These are phyloP conservation scores for Cyclotella baltica DNA, from an alignment of 108 stramenopile species.

Conservation along the genomic window DNA sequence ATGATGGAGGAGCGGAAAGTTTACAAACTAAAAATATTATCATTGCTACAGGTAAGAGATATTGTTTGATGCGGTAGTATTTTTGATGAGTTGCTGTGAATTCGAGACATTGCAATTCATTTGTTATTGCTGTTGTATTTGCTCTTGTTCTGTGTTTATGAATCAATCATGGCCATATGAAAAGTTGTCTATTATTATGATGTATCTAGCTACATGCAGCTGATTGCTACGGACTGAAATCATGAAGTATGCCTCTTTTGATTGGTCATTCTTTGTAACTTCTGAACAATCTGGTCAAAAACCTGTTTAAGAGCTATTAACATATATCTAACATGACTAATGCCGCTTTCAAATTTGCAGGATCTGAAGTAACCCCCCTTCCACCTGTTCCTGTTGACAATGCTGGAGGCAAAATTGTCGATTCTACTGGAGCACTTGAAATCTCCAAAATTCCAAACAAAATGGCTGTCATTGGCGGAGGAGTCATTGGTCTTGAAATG, in stretches of 20 bases:
- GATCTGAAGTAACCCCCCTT: conserved; percentile 97
- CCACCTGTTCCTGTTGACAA: conserved; percentile 99
- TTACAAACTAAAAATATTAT: conserved; percentile 96
- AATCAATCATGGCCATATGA: too few species aligned
- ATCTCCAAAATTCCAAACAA: conserved; percentile 88
- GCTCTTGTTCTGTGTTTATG: too few species aligned
- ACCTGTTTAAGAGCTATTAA: neutral
- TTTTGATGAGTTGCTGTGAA: neutral
- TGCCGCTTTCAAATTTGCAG: conserved; percentile 17
- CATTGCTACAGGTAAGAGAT: conserved; percentile 87
- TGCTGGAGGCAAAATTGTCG: conserved; percentile 95
- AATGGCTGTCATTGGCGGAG: conserved; percentile 98
- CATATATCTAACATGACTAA: neutral
- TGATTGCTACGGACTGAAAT: too few species aligned
- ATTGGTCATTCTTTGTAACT: too few species aligned
- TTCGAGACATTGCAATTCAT: too few species aligned
- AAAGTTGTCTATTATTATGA: too few species aligned
- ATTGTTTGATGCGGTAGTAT: neutral
- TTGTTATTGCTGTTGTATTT: too few species aligned
- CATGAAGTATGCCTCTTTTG: too few species aligned
- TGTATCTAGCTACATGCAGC: too few species aligned
- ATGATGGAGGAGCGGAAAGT: conserved; percentile 81
- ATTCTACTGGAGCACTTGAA: conserved; percentile 98
- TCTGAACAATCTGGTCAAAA: neutral
- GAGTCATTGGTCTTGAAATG: conserved; percentile 99